A percentile compares a stretch with the other conserved stretches of the same genome.
These are phyloP conservation scores for Zygoascus hellenicus DNA, from an alignment of 1,139 yeast species.

Conservation along the genomic window DNA sequence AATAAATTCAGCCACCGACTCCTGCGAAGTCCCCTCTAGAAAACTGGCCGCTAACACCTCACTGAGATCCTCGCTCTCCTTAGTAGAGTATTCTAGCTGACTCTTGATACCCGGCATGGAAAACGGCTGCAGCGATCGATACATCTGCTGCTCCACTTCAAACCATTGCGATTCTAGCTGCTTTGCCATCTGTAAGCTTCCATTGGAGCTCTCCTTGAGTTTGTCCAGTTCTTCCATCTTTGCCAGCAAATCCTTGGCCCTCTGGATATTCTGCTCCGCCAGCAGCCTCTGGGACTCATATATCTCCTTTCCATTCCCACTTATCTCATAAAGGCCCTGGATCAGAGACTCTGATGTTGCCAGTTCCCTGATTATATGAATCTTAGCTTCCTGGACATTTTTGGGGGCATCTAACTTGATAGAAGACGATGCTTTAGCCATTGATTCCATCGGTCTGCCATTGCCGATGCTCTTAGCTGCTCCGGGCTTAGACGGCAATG, in stretches of 20 bases:
- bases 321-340: conserved; percentile 19
- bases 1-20: conserved; percentile 37
- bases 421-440: background rate
- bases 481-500: conserved; percentile 6
- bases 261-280: conserved; percentile 19
- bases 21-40: conserved; percentile 22
- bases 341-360: conserved; percentile 12
- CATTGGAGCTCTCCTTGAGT: conserved; percentile 14
- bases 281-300: conserved; percentile 15
- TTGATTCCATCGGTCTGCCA: background rate
- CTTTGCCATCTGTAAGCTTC: conserved; percentile 15
- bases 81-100: conserved; percentile 29
- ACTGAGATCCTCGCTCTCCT: conserved; percentile 33
- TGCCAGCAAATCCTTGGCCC: conserved; percentile 21
- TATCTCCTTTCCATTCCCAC: conserved; percentile 15
- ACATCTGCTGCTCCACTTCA: conserved; percentile 38
- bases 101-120: conserved; percentile 32
- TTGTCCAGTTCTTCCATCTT: conserved; percentile 25
- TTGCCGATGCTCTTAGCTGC: background rate
- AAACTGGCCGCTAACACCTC: conserved; percentile 34
- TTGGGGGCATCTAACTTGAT: conserved; percentile 6
- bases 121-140: conserved; percentile 35
- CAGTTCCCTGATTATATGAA: conserved; percentile 19
- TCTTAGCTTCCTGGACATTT: conserved; percentile 10
- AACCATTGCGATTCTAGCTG: conserved; percentile 28